Base-by-base conservation (phyloP, 2,329 filamentous ascomycete genomes). In the Cylindrodendrum hubeiense region DNA sequence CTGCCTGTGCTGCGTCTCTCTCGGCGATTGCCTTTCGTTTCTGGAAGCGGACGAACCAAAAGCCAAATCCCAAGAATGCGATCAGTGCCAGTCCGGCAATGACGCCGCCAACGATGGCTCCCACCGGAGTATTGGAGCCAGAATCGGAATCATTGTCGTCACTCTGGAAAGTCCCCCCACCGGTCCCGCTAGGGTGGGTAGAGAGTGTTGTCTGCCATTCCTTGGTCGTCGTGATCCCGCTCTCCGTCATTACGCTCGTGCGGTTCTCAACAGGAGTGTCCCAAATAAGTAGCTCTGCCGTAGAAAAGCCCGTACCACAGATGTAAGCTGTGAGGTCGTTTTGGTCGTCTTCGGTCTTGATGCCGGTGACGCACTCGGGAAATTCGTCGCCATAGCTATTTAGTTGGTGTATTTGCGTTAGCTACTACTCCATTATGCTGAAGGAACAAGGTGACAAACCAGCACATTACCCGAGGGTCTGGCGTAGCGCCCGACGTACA, bases 31-130 rank as follows among this genome's bases (percentile, higher is more conserved):
- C 50, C 12, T 49, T 55, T n/a, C 44, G 54, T 50, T 61, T 54
- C 26, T 61, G 58, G 13, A 54, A 53, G 4, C 58, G 50, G 13
- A 61, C 54, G 50, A 54, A 61, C 58, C 58, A 61, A 15, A 61
- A 24, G 19, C 58, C 58, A 33, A 61, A 55, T 7, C 13, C 58
- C 9, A 61, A 26, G n/a, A 61, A 26, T 30, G 22, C 41, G 8
- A 61, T 41, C 33, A 61, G 30, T 4, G 58, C 58, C 2, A 37
- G 22, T 19, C 58, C 58, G 3, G 50, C 58, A n/a, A 61, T n/a
- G 8, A 55, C 51, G 13, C 58, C 58, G 5, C 58, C 58, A 8
- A 61, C 50, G 19, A 61, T 61, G 13, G 58, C 50, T n/a, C 58
- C 58, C 9, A 61, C 50, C 1, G 50, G 50, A 8, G 50, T 52